Evolutionary conservation across 495 filamentous ascomycete species (phyloP).

Genomic region (Hypoxylon perforatum): DNA sequence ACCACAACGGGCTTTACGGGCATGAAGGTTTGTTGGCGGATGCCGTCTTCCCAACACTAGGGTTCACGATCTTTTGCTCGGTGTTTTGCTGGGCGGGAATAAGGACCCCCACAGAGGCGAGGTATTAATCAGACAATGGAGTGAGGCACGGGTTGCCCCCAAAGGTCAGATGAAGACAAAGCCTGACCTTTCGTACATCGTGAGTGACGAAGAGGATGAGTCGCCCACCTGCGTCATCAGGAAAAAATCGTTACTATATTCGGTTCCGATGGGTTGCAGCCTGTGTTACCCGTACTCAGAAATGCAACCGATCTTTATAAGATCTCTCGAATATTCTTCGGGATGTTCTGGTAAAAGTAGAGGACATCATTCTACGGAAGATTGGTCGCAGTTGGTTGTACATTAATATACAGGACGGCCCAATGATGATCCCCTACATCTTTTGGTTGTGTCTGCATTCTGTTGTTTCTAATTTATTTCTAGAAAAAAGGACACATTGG

Average conservation of each 20-base stretch:
- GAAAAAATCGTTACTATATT: conserved; percentile 23
- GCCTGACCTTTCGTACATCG: background rate
- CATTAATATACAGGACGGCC: conserved; percentile 4
- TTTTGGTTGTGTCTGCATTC: background rate
- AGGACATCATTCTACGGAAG: background rate
- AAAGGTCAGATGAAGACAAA: background rate
- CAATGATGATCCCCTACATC: background rate
- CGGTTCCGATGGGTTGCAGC: conserved; percentile 27
- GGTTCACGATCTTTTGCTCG: background rate
- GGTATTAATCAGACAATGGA: background rate
- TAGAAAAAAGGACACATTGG: conserved; percentile 22
- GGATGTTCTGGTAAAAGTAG: background rate
- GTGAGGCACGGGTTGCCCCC: background rate
- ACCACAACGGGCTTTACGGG: no score
- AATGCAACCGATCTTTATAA: conserved; percentile 12
- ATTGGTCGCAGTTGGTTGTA: background rate
- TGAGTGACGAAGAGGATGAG: background rate
- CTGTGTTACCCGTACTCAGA: conserved; percentile 2
- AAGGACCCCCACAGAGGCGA: background rate
- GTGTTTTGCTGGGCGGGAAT: no score
- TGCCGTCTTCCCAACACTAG: background rate
- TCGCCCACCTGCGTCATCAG: conserved; percentile 27
- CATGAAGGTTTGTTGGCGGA: no score
- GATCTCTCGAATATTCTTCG: conserved; percentile 6
- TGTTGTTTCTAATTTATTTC: conserved; percentile 9